Evolutionary conservation across 441 rosid genomes (phyloP).

Genomic region (Omphalea diandra): DNA sequence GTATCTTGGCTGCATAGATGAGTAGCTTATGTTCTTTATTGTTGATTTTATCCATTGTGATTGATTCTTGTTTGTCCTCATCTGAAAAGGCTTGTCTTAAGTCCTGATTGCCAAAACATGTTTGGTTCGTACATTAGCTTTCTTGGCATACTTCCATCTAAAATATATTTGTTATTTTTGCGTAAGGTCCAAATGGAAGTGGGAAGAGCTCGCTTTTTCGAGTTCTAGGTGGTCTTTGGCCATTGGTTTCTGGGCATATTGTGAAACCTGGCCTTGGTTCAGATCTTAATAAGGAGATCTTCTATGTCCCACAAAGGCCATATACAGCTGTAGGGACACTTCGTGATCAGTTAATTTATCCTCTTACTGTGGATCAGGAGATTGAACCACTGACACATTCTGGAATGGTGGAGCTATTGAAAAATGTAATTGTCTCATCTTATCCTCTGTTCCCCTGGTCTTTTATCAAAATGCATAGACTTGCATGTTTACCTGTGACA

Average conservation of each 20-base stretch:
- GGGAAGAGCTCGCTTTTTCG: slow-evolving; percentile 99
- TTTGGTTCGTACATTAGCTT: background rate
- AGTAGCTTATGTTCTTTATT: background rate
- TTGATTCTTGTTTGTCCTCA: background rate
- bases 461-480: background rate
- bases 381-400: slow-evolving; percentile 60
- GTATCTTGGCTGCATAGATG: background rate
- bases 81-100: background rate
- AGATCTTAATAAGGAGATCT: slow-evolving; percentile 97
- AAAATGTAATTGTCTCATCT: slow-evolving; percentile 63
- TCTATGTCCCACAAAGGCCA: slow-evolving; percentile 98
- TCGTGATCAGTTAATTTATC: slow-evolving; percentile 97
- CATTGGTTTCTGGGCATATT: slow-evolving; percentile 90
- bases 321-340: slow-evolving; percentile 99
- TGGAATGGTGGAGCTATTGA: slow-evolving; percentile 91
- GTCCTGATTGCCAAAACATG: background rate
- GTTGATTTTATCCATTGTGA: background rate
- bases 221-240: slow-evolving; percentile 99
- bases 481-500: background rate
- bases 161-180: slow-evolving; percentile 25
- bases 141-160: background rate
- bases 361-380: slow-evolving; percentile 80
- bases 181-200: slow-evolving; percentile 98
- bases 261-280: slow-evolving; percentile 99
- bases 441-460: slow-evolving; percentile 13